A percentile compares a stretch with the other conserved stretches of the same genome.
Evolutionary conservation across 805 yeast genomes (phyloP).

Genomic region (Ogataea siamensis): DNA sequence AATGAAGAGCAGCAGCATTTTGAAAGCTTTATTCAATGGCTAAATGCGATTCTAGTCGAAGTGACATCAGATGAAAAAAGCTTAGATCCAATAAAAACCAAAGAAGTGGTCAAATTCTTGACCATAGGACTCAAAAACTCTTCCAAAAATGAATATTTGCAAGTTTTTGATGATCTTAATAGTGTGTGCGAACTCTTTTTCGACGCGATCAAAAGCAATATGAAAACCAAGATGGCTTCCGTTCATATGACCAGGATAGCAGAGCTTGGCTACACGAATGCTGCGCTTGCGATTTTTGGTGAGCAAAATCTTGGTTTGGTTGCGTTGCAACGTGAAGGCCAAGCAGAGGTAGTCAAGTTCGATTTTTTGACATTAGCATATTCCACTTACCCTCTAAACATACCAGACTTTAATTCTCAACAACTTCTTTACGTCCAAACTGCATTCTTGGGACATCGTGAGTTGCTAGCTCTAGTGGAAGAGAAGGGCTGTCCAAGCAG

Average conservation of each 20-base stretch:
- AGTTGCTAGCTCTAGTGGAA: conserved; percentile 12
- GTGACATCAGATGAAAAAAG: conserved; percentile 38
- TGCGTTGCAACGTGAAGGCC: conserved; percentile 9
- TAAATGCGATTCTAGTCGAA: conserved; percentile 36
- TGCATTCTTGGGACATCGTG: conserved; percentile 3
- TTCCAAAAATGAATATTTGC: conserved; percentile 5
- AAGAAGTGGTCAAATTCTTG: conserved; percentile 34
- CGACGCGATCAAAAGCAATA: conserved; percentile 21
- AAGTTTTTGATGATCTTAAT: conserved; percentile 16
- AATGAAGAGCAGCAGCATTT: conserved; percentile 48
- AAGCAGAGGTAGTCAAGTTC: conserved; percentile 16
- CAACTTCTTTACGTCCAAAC: conserved; percentile 13
- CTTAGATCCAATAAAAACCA: conserved; percentile 21
- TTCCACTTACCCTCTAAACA: conserved; percentile 7
- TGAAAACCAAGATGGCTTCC: conserved; percentile 19
- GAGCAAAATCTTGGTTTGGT: conserved; percentile 12
- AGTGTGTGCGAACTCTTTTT: conserved; percentile 15
- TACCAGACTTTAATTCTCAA: conserved; percentile 2
- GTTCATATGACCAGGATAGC: conserved; percentile 13
- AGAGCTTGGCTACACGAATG: conserved; percentile 16
- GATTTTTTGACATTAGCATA: conserved; percentile 6
- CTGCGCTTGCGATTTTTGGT: conserved; percentile 5
- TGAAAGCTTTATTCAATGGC: conserved; percentile 46
- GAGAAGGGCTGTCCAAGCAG: neutral
- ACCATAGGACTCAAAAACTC: conserved; percentile 20